A percentile compares a stretch with the other conserved stretches of the same genome.
phyloP scores from a whole-genome alignment of 805 yeast species.

The Priceomyces melissophilus region DNA sequence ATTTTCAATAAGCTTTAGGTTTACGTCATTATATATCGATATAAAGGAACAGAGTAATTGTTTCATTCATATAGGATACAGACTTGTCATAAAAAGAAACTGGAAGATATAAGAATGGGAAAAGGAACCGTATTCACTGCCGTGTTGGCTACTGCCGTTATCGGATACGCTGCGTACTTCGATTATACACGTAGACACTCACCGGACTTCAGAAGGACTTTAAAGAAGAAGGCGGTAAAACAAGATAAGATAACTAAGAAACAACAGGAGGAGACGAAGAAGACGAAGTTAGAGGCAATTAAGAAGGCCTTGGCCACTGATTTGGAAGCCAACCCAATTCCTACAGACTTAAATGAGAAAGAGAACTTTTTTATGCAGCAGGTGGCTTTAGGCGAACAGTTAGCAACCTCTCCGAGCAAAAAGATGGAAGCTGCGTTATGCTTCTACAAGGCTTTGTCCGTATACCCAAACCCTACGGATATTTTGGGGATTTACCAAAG shows the following conservation, averaged over 20 bases:
- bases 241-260: constrained; percentile 57
- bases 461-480: constrained; percentile 93
- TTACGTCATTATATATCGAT: background rate
- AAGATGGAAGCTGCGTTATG: constrained; percentile 82
- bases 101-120: constrained; percentile 17
- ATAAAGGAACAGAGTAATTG: background rate
- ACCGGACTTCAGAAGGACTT: constrained; percentile 72
- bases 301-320: constrained; percentile 62
- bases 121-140: constrained; percentile 32
- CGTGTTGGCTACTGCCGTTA: constrained; percentile 50
- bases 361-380: constrained; percentile 79
- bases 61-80: background rate
- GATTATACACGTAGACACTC: constrained; percentile 88
- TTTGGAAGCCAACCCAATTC: constrained; percentile 69
- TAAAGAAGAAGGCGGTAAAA: constrained; percentile 60
- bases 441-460: constrained; percentile 89
- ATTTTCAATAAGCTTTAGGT: constrained; percentile 1
- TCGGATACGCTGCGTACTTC: constrained; percentile 82
- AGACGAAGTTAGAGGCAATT: constrained; percentile 57
- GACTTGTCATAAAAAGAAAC: no score
- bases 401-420: constrained; percentile 60
- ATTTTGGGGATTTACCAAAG: constrained; percentile 86
- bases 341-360: constrained; percentile 62
- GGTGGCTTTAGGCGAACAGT: constrained; percentile 82
- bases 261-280: constrained; percentile 54